These are phyloP conservation scores for Debaryomyces castellii DNA, from an alignment of 805 yeast species.

Conservation along the genomic window DNA sequence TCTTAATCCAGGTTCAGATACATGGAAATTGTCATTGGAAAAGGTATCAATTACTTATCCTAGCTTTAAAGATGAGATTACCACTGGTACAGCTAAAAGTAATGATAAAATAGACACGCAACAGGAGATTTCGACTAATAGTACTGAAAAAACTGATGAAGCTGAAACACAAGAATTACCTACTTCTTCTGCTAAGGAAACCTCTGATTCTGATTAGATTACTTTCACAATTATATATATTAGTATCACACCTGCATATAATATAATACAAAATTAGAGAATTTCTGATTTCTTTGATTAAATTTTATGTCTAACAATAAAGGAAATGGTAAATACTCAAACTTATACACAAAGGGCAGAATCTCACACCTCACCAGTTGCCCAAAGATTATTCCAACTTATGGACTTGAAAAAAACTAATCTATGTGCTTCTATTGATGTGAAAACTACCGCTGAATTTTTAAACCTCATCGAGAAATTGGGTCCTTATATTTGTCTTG, in stretches of 20 bases:
- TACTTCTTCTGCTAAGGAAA: too few species aligned
- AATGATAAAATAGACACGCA: not conserved
- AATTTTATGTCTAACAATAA: not conserved
- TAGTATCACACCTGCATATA: not conserved
- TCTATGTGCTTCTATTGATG: conserved; percentile 93
- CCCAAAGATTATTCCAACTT: conserved; percentile 64
- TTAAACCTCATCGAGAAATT: conserved; percentile 68
- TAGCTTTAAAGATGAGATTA: conserved; percentile 20
- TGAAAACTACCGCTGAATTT: conserved; percentile 74
- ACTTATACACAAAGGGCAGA: conserved; percentile 71
- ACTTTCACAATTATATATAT: not conserved
- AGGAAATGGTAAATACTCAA: conserved; percentile 20
- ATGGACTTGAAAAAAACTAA: conserved; percentile 84
- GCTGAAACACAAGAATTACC: not conserved
- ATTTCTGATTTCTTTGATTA: not conserved
- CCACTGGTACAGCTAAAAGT: conserved; percentile 1
- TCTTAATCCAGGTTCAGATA: conserved; percentile 18
- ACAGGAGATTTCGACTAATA: not conserved
- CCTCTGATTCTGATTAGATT: not conserved
- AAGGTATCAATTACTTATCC: conserved; percentile 30
- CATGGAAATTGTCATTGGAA: conserved; percentile 36
- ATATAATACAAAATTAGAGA: not conserved
- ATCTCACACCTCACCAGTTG: conserved; percentile 74
- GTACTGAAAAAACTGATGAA: not conserved
- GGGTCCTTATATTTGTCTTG: conserved; percentile 89